phyloP scores from a whole-genome alignment of 805 yeast species.

The Metschnikowia drakensbergensis region DNA sequence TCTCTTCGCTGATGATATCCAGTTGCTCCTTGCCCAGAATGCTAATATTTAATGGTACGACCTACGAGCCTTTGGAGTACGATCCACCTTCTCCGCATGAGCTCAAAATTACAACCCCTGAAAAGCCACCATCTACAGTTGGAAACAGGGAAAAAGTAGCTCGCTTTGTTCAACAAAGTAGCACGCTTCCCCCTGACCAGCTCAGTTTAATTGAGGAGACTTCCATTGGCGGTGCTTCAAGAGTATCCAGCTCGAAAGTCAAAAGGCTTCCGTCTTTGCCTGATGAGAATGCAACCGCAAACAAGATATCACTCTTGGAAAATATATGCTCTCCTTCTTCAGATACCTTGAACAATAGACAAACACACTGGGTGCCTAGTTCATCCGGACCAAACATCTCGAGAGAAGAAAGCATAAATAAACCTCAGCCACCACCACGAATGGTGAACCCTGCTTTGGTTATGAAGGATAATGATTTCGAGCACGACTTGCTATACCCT shows the following conservation, averaged over 20 bases:
- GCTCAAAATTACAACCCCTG: constrained; percentile 5
- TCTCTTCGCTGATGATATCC: not conserved
- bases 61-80: constrained; percentile 32
- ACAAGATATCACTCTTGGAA: not conserved
- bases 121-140: constrained; percentile 27
- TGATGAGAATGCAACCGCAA: not conserved
- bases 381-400: not conserved
- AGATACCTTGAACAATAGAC: not conserved
- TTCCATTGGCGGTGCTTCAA: constrained; percentile 26
- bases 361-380: not conserved
- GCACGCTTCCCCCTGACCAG: constrained; percentile 28
- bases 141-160: constrained; percentile 26
- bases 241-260: constrained; percentile 28
- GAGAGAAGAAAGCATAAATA: not conserved
- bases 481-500: not conserved
- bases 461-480: not conserved
- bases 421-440: constrained; percentile 1
- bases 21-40: constrained; percentile 9
- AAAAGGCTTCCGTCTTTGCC: constrained; percentile 8
- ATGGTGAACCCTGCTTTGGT: not conserved
- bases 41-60: constrained; percentile 33
- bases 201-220: constrained; percentile 43
- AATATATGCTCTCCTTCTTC: not conserved
- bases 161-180: constrained; percentile 20
- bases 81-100: not conserved